Conservation (phyloP, 805 yeast species). For the Starmera amethionina region DNA sequence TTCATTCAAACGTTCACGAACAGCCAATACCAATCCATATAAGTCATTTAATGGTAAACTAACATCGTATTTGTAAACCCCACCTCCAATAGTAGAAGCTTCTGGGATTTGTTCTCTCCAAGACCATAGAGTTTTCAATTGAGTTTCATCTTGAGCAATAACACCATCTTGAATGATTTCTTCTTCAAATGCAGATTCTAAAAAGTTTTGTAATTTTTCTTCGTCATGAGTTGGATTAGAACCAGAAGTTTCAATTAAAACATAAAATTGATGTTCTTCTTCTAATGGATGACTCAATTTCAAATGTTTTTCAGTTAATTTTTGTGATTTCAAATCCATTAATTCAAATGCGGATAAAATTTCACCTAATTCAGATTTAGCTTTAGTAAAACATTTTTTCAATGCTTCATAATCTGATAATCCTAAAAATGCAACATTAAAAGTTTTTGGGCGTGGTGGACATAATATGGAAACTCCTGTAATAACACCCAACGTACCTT, state of each 20-base stretch:
- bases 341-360: slow-evolving; percentile 89
- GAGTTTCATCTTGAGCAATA: slow-evolving; percentile 91
- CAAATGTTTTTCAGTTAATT: slow-evolving; percentile 51
- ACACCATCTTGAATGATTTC: slow-evolving; percentile 89
- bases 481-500: slow-evolving; percentile 84
- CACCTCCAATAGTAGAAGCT: slow-evolving; percentile 77
- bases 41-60: slow-evolving; percentile 77
- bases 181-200: slow-evolving; percentile 77
- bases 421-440: slow-evolving; percentile 84
- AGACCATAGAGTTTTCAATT: slow-evolving; percentile 73
- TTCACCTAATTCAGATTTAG: slow-evolving; percentile 72
- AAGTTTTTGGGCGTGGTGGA: slow-evolving; percentile 79
- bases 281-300: slow-evolving; percentile 70
- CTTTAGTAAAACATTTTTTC: slow-evolving; percentile 67
- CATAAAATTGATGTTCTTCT: slow-evolving; percentile 76
- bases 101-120: slow-evolving; percentile 97
- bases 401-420: slow-evolving; percentile 76
- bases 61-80: slow-evolving; percentile 95
- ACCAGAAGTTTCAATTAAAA: slow-evolving; percentile 93
- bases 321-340: slow-evolving; percentile 72
- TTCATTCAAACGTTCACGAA: slow-evolving; percentile 47
- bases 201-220: slow-evolving; percentile 74
- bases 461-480: slow-evolving; percentile 87
- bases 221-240: slow-evolving; percentile 90
- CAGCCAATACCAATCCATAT: slow-evolving; percentile 75